Base-by-base conservation (phyloP, 2,329 filamentous ascomycete species). In the Knufia fluminis region DNA sequence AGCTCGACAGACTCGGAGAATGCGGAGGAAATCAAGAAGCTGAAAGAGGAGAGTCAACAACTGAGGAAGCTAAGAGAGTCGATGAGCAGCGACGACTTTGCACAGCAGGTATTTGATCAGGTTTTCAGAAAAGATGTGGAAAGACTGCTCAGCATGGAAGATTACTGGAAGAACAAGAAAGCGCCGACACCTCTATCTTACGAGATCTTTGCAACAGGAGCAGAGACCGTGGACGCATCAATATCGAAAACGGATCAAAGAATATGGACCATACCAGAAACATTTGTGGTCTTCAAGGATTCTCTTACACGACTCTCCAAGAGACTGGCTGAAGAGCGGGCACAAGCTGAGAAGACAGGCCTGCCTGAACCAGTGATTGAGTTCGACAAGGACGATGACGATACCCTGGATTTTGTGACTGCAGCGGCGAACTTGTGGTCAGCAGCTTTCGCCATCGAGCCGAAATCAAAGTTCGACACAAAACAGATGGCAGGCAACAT, bases 401-500 rank as follows among this genome's bases (percentile, higher is more conserved):
- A 97, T 62, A 96, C 91, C 0, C 75, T 98, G 6, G 90, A 98
- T 62, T 97, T 98, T 64, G 92, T 98, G 4, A 79, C 89, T 1
- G 82, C 92, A 0, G 87, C 85, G 58, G 88, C 91, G 24, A 98
- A 98, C 61, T 78, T 98, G 20, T 80, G 92, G 39, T 92, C 91
- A 1, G 74, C 79, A 20, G 76, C 94, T n/a, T 98, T 98, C 62
- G 85, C 82, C 49, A 95, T 98, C 51, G 85, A 91, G 48, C 71
- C 74, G 3, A 91, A 88, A 65, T 94, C 89, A 19, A 88, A 94
- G 52, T 98, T 97, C 62, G 90, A 97, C 63, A 90, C 92, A 61
- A 98, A 98, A 71, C 79, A 98, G 68, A 98, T 97, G 91, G 92
- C 92, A 3, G 92, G 92, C 48, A 98, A 98, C 64, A 98, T 98